Evolutionary conservation across 305 asterid species (phyloP).

Genomic region (Fraxinus paxiana): DNA sequence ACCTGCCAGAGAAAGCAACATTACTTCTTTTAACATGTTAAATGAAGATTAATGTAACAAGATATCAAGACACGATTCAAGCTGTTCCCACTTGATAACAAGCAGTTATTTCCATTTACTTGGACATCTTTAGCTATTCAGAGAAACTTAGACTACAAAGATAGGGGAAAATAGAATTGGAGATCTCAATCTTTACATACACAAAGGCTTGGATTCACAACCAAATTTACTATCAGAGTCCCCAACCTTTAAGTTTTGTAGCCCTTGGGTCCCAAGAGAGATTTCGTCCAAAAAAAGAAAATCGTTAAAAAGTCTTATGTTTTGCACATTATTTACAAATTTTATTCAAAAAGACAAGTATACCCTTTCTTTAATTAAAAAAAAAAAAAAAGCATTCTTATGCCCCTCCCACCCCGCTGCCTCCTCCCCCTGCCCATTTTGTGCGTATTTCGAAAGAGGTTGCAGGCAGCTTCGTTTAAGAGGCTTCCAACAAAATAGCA

Average conservation of each 20-base stretch:
- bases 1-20: slow-evolving; percentile 31
- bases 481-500: not conserved
- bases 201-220: not conserved
- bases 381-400: not conserved
- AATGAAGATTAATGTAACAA: not conserved
- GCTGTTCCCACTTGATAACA: not conserved
- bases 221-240: not conserved
- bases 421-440: not conserved
- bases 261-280: not conserved
- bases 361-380: not conserved
- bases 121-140: not conserved
- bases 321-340: not conserved
- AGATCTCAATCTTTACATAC: not conserved
- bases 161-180: not conserved
- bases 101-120: not conserved
- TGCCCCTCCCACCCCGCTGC: not conserved
- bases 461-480: not conserved
- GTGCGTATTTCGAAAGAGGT: not conserved
- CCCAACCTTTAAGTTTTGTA: not conserved
- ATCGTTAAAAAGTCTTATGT: not conserved
- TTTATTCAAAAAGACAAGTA: not conserved
- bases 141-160: not conserved
- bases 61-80: not conserved
- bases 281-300: not conserved
- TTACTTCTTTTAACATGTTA: not conserved